Evolutionary conservation across 306 rosid genomes (phyloP).

Genomic region (Quercus bicolor): DNA sequence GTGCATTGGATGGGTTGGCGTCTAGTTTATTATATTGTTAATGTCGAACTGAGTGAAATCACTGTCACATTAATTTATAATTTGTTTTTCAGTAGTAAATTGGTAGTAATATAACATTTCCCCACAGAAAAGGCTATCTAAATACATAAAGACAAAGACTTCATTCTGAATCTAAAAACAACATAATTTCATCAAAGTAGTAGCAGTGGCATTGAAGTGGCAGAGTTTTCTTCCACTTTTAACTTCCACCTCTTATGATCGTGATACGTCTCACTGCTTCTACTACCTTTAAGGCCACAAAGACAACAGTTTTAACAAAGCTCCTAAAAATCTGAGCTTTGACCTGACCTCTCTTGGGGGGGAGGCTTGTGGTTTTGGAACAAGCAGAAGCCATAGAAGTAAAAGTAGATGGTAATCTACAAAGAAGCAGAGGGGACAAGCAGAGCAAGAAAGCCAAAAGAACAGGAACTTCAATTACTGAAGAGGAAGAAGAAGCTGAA

Average conservation of each 20-base stretch:
- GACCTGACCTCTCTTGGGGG: slow-evolving; percentile 33
- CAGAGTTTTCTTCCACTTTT: slow-evolving; percentile 14
- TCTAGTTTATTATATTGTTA: too few relatives aligned
- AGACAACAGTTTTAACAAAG: slow-evolving; percentile 19
- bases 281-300: slow-evolving; percentile 11
- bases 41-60: too few relatives aligned
- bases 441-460: not conserved
- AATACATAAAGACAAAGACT: too few relatives aligned
- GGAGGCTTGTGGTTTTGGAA: slow-evolving; percentile 1
- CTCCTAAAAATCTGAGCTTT: slow-evolving; percentile 32
- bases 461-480: not conserved
- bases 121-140: too few relatives aligned
- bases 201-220: not conserved
- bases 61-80: too few relatives aligned
- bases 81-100: too few relatives aligned
- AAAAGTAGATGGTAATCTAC: not conserved
- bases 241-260: not conserved
- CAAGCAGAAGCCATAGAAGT: slow-evolving; percentile 14
- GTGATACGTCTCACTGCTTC: slow-evolving; percentile 7
- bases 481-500: not conserved
- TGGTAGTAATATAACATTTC: too few relatives aligned
- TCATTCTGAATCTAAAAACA: too few relatives aligned
- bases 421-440: not conserved
- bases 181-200: too few relatives aligned
- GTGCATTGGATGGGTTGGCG: too few relatives aligned